Base-by-base conservation (phyloP, 306 rosid species). In the Malus asiatica region DNA sequence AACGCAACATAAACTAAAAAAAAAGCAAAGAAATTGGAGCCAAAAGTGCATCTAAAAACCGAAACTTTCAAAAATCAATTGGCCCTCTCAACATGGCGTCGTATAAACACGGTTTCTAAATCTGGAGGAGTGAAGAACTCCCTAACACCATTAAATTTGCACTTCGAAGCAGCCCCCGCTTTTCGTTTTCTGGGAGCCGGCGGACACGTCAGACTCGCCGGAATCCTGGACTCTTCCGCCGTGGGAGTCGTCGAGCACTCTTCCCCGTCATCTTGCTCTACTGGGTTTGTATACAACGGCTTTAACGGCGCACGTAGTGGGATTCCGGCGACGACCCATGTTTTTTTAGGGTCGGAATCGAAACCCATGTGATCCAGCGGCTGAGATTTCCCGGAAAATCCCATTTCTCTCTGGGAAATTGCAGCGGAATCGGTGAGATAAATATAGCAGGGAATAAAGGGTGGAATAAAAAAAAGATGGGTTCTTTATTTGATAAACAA, bases 91-190 rank as follows among this genome's bases (percentile, higher is more conserved):
- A 81, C 88, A 77, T 83, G 90, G 66, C 91, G 92, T 71, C 91
- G 92, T 71, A 81, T 82, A 52, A 94, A 94, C 66, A 91, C 89
- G 48, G 91, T 80, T 79, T 94, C 98, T 70, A 91, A 86, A 51
- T 91, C 98, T 0, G 97, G 96, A 65, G 98, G 96, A 57, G 83
- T 85, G 86, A 90, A 86, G 86, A 93, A 91, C 79, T 90, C 93
- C 45, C 80, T 75, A 7, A 71, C 76, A 38, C 79, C 77, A 5
- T 30, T 84, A 66, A 79, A 89, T 75, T 86, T 90, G 74, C 86
- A 90, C 80, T 91, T 91, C 32, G 82, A 22, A 25, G 97, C 77
- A 57, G 93, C 77, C 45, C 90, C 72, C 27, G 96, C 48, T 68
- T 90, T 93, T 61, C 74, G 73, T 81, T 93, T 93, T 79, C 78